Evolutionary conservation across 768 basidiomycete species (phyloP).

Genomic region (Postia placenta): DNA sequence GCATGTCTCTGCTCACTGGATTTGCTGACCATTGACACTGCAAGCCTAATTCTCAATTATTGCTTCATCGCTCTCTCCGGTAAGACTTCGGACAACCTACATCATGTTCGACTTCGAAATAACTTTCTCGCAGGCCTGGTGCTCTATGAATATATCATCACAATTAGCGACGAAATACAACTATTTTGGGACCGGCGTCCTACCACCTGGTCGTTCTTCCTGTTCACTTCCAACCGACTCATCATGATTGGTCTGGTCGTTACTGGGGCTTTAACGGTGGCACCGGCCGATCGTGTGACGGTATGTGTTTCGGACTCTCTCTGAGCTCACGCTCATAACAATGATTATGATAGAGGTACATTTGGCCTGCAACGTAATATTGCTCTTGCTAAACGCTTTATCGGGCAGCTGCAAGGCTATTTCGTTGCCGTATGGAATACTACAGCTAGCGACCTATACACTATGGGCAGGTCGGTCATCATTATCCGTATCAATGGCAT

Average conservation of each 20-base stretch:
- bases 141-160: not conserved
- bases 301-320: too few species aligned
- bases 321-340: too few species aligned
- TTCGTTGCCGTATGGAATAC: not conserved
- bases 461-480: constrained; percentile 1
- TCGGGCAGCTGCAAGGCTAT: not conserved
- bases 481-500: not conserved
- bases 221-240: not conserved
- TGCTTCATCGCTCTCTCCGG: not conserved
- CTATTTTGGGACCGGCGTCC: not conserved
- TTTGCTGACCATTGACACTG: too few species aligned
- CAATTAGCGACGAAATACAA: not conserved
- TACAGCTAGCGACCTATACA: not conserved
- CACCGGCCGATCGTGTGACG: not conserved
- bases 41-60: not conserved
- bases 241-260: not conserved
- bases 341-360: too few species aligned
- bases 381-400: too few species aligned
- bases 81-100: not conserved
- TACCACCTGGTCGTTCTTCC: not conserved
- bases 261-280: not conserved
- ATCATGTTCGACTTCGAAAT: not conserved
- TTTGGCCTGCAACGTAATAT: too few species aligned
- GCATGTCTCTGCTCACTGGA: too few species aligned
- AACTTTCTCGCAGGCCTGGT: not conserved